These are phyloP conservation scores for Mucor sp. DNA, from an alignment of 371 early-diverging fungal species.

Conservation along the genomic window DNA sequence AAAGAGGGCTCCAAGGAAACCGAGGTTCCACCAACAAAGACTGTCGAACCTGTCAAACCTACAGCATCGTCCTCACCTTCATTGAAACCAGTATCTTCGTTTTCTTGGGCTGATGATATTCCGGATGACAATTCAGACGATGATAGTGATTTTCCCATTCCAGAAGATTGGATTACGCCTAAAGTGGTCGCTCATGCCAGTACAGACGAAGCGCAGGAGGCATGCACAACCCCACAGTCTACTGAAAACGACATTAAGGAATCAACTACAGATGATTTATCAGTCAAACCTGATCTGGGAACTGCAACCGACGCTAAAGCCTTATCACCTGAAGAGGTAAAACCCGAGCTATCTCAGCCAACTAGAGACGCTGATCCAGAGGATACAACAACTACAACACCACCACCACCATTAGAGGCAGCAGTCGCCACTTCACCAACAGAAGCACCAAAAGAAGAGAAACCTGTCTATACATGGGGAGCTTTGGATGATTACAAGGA, in stretches of 20 bases:
- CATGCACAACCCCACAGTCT: neutral
- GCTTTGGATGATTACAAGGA: neutral
- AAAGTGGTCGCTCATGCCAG: neutral
- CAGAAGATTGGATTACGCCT: neutral
- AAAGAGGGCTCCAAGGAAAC: neutral
- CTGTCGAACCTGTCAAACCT: neutral
- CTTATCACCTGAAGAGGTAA: neutral
- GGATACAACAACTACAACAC: neutral
- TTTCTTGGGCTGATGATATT: slow-evolving; percentile 18
- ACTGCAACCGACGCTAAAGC: neutral
- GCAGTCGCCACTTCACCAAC: neutral
- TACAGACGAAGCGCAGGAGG: neutral
- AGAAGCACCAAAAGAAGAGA: neutral
- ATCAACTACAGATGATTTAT: neutral
- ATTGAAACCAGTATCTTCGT: neutral
- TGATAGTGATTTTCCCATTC: neutral
- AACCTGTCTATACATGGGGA: neutral
- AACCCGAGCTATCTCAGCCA: neutral
- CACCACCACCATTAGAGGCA: neutral
- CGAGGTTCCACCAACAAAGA: neutral
- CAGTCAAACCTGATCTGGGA: neutral
- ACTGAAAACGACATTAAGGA: neutral
- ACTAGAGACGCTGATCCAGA: neutral
- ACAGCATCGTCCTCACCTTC: neutral
- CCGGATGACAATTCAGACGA: slow-evolving; percentile 7